These are phyloP conservation scores for Verticillium isaacii DNA, from an alignment of 2,329 filamentous ascomycete species.

Conservation along the genomic window DNA sequence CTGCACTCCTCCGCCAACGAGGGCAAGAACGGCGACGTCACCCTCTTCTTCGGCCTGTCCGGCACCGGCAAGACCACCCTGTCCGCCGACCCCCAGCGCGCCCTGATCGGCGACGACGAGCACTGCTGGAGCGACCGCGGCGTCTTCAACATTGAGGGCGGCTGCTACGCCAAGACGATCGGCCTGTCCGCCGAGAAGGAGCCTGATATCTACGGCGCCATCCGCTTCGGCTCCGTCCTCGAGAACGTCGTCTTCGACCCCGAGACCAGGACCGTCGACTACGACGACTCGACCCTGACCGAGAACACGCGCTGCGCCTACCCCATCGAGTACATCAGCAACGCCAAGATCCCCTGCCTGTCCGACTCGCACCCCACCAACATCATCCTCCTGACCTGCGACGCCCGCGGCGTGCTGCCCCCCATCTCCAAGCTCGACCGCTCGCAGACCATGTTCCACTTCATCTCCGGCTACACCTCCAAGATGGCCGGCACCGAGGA, in stretches of 20 bases:
- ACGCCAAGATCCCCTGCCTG: slow-evolving; percentile 97
- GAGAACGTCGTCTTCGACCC: slow-evolving; percentile 99
- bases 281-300: slow-evolving; percentile 89
- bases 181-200: slow-evolving; percentile 98
- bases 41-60: slow-evolving; percentile 98
- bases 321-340: slow-evolving; percentile 97
- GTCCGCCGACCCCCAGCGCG: slow-evolving; percentile 93
- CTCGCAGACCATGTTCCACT: slow-evolving; percentile 99
- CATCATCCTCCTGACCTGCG: slow-evolving; percentile 96
- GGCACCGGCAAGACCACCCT: slow-evolving; percentile 98
- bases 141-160: slow-evolving; percentile 99
- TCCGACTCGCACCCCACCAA: slow-evolving; percentile 86
- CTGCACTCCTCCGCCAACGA: slow-evolving; percentile 98
- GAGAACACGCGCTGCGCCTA: slow-evolving; percentile 99
- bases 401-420: slow-evolving; percentile 92
- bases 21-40: slow-evolving; percentile 90
- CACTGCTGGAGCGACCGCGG: slow-evolving; percentile 98
- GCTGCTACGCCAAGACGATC: slow-evolving; percentile 99
- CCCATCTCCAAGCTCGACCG: slow-evolving; percentile 96
- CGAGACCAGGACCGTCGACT: slow-evolving; percentile 83
- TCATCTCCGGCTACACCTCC: slow-evolving; percentile 99
- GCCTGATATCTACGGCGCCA: slow-evolving; percentile 94
- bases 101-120: slow-evolving; percentile 96
- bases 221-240: slow-evolving; percentile 93
- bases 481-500: slow-evolving; percentile 99